Conservation (phyloP, 768 basidiomycete species). For the Russula ochroleuca region DNA sequence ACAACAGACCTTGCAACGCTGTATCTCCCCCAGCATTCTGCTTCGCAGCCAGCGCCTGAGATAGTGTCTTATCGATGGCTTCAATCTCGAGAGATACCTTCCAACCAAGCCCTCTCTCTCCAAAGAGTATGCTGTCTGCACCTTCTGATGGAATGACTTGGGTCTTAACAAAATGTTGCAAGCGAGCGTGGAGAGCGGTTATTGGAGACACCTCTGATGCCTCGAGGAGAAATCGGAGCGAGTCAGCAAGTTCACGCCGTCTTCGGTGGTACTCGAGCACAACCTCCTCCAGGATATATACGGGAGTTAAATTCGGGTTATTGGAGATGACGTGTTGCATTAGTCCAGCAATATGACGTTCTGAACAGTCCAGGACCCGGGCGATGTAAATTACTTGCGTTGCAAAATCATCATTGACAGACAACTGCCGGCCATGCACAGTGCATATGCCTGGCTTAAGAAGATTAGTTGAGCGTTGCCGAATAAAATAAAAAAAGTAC, state of each 20-base stretch:
- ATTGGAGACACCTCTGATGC: constrained; percentile 47
- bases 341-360: constrained; percentile 69
- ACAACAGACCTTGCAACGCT: constrained; percentile 50
- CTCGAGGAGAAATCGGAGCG: constrained; percentile 63
- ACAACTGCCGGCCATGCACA: constrained; percentile 60
- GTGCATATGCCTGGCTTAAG: constrained; percentile 55
- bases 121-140: constrained; percentile 27
- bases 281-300: constrained; percentile 58
- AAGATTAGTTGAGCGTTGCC: neutral
- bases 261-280: constrained; percentile 65
- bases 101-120: constrained; percentile 47
- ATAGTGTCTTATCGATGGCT: constrained; percentile 48
- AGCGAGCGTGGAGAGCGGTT: constrained; percentile 46
- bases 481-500: constrained; percentile 26
- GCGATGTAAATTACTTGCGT: constrained; percentile 75
- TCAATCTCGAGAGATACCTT: constrained; percentile 63
- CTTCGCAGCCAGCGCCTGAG: constrained; percentile 51
- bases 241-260: constrained; percentile 67
- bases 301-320: constrained; percentile 59
- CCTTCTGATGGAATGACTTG: constrained; percentile 48
- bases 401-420: constrained; percentile 75
- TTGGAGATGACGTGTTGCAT: constrained; percentile 58
- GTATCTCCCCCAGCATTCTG: constrained; percentile 63
- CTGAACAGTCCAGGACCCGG: constrained; percentile 76
- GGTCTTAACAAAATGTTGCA: constrained; percentile 51